These are phyloP conservation scores for Cystoisospora suis DNA, from an alignment of 169 alveolate genomes.

Conservation along the genomic window DNA sequence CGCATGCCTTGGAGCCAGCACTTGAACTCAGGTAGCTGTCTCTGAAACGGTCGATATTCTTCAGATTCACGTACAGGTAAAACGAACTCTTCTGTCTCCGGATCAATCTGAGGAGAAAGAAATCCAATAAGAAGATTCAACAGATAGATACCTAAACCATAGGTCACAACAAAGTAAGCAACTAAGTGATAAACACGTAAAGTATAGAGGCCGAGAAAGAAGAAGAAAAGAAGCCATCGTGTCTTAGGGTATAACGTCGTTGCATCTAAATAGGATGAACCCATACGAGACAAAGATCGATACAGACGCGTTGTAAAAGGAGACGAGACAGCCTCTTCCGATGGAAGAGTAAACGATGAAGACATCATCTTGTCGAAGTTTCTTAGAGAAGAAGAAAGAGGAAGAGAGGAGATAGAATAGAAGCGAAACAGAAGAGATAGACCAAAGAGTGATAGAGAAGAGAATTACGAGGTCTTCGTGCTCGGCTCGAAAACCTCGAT, in stretches of 20 bases:
- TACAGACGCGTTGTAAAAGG: not conserved
- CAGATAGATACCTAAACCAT: slow-evolving; percentile 83
- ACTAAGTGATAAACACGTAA: slow-evolving; percentile 66
- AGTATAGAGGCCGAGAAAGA: slow-evolving; percentile 61
- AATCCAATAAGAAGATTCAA: slow-evolving; percentile 83
- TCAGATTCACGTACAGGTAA: slow-evolving; percentile 78
- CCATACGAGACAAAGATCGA: not conserved
- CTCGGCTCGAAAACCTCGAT: not conserved
- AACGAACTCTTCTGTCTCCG: slow-evolving; percentile 83
- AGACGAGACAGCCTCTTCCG: not conserved
- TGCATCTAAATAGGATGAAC: slow-evolving; percentile 62
- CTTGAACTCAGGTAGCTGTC: slow-evolving; percentile 84
- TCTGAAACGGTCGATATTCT: slow-evolving; percentile 84
- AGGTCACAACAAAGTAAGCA: slow-evolving; percentile 85
- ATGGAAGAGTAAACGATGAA: not conserved
- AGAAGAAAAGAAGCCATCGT: slow-evolving; percentile 72
- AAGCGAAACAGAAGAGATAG: not conserved
- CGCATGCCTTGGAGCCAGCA: slow-evolving; percentile 79
- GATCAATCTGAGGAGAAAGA: slow-evolving; percentile 85
- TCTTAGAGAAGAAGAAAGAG: not conserved
- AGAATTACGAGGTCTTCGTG: not conserved
- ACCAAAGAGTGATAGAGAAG: not conserved
- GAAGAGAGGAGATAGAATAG: not conserved
- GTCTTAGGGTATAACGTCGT: slow-evolving; percentile 76
- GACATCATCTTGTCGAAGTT: not conserved